These are phyloP conservation scores for Diaporthe amygdali DNA, from an alignment of 2,329 filamentous ascomycete species.

Conservation along the genomic window DNA sequence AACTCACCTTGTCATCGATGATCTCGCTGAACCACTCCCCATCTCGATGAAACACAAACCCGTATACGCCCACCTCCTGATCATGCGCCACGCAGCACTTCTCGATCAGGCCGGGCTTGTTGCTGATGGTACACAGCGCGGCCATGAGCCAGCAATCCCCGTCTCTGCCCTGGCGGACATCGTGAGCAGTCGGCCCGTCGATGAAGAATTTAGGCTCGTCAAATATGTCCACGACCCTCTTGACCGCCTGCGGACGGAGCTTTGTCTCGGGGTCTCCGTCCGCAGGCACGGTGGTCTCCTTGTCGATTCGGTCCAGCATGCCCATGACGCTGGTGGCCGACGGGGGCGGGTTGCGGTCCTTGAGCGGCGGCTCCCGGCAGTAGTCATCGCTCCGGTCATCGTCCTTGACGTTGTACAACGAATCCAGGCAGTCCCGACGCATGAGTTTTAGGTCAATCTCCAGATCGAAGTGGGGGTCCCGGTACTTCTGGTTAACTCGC, in stretches of 20 bases:
- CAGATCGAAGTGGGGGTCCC: constrained; percentile 86
- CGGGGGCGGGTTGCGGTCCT: constrained; percentile 28
- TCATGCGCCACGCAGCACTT: constrained; percentile 75
- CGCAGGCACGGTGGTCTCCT: neutral
- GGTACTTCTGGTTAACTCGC: constrained; percentile 83
- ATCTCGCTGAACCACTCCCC: constrained; percentile 72
- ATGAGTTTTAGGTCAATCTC: constrained; percentile 73
- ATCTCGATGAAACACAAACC: constrained; percentile 84
- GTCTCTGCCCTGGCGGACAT: constrained; percentile 78
- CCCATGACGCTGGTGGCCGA: neutral
- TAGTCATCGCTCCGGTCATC: constrained; percentile 18
- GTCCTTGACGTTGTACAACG: constrained; percentile 41
- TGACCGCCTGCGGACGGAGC: constrained; percentile 60
- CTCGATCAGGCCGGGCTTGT: constrained; percentile 74
- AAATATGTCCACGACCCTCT: constrained; percentile 77
- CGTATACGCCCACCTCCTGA: constrained; percentile 78
- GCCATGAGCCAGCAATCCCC: constrained; percentile 91
- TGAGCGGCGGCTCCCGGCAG: constrained; percentile 29
- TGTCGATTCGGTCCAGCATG: constrained; percentile 15
- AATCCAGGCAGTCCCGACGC: constrained; percentile 55
- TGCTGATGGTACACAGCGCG: constrained; percentile 77
- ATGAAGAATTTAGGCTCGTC: constrained; percentile 78
- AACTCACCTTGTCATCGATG: constrained; percentile 57
- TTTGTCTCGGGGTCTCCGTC: constrained; percentile 25
- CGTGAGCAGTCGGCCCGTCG: constrained; percentile 76